Percentiles rank a stretch among this genome's conserved stretches.
phyloP scores from a whole-genome alignment of 192 early-diverging fungal genomes.

The Coemansia sp. region DNA sequence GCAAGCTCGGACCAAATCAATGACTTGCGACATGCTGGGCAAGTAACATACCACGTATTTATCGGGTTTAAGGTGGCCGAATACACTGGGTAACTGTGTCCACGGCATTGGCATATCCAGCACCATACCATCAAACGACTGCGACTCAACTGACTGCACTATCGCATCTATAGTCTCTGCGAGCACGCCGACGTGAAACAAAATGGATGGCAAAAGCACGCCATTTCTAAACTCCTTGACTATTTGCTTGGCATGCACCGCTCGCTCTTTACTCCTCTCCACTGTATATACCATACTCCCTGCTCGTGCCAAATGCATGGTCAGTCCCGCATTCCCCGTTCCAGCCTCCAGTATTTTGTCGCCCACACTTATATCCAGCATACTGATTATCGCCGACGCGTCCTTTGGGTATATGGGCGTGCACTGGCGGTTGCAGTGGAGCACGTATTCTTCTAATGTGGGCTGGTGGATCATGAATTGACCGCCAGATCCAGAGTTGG shows the following conservation, averaged over 20 bases:
- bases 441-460: slow-evolving; percentile 38
- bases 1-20: slow-evolving; percentile 30
- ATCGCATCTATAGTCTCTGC: slow-evolving; percentile 17
- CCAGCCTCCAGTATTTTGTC: slow-evolving; percentile 67
- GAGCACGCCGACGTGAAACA: slow-evolving; percentile 50
- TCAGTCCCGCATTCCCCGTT: slow-evolving; percentile 68
- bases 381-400: slow-evolving; percentile 48
- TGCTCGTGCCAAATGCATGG: slow-evolving; percentile 62
- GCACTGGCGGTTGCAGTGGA: slow-evolving; percentile 23
- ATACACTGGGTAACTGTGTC: slow-evolving; percentile 35
- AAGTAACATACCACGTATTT: slow-evolving; percentile 44
- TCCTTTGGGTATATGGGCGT: slow-evolving; percentile 72
- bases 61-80: slow-evolving; percentile 27
- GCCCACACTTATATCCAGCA: slow-evolving; percentile 62
- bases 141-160: not conserved
- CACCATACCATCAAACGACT: slow-evolving; percentile 29
- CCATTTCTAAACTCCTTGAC: slow-evolving; percentile 58
- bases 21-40: slow-evolving; percentile 52
- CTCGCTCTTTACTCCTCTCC: slow-evolving; percentile 52
- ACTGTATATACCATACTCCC: slow-evolving; percentile 58
- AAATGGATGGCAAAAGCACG: slow-evolving; percentile 41
- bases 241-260: slow-evolving; percentile 55
- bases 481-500: slow-evolving; percentile 4
- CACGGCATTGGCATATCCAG: slow-evolving; percentile 54
- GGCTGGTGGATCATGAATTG: slow-evolving; percentile 42